Base-by-base conservation (phyloP, 1,284 basidiomycete species). In the Tetrapyrgos nigripes region DNA sequence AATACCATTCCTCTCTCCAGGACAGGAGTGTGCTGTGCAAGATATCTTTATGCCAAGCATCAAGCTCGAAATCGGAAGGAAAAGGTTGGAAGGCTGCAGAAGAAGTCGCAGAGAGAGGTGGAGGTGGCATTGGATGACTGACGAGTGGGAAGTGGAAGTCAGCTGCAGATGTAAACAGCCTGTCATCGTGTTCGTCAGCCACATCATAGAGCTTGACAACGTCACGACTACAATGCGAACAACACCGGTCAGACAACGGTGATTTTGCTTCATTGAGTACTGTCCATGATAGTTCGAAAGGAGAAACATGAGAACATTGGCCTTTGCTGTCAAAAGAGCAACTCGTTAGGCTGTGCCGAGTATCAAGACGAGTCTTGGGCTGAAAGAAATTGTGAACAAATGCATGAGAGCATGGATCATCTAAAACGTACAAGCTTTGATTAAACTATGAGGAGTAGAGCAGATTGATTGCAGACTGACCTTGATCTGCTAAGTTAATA, bases 61-160 rank as follows among this genome's bases (percentile, higher is more conserved):
- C 19, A 43, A 24, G 24, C 45, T 49, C 45, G 11, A 24, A 37
- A 19, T 45, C 33, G 6, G 50, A 11, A 35, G 52, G 52, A 53
- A 54, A 29, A n/a, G 40, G 46, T n/a, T 23, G 19, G 40, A 53
- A 53, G 14, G 13, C 21, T n/a, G 27, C 21, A 5, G 43, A 51
- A 14, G 54, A 54, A 51, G 49, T n/a, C 9, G 27, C 6, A 1
- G 60, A 14, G 8, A 14, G 51, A 24, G 57, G 19, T 13, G 54
- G 48, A 17, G 59, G 52, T 10, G 60, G 52, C 6, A 58, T 53
- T 35, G 57, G 60, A 1, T 4, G 10, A 4, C 47, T n/a, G n/a
- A n/a, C 44, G 8, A 55, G 47, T 10, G 60, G 62, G 31, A 45
- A 48, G 19, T 58, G 19, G 44, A 63, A 63, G 21, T 63, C 57